Evolutionary conservation across 225 moss, liverwort and hornwort species (phyloP).

Genomic region (Polytrichum commune): DNA sequence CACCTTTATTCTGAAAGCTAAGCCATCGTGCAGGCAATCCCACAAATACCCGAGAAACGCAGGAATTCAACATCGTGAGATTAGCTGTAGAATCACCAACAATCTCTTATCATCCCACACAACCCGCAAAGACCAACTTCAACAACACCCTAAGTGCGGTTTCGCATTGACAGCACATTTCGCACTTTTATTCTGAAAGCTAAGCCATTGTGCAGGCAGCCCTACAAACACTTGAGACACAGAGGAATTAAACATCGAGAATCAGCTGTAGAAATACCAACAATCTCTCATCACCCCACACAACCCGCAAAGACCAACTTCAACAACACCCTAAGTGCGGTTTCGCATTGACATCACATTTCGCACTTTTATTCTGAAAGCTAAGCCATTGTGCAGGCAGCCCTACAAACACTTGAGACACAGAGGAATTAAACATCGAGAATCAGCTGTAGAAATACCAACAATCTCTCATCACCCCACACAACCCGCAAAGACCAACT

Average conservation of each 20-base stretch:
- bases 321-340: neutral
- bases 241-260: neutral
- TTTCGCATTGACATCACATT: constrained; percentile 12
- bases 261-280: neutral
- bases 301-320: neutral
- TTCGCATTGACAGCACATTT: constrained; percentile 16
- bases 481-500: neutral
- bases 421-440: neutral
- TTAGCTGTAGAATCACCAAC: neutral
- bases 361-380: constrained; percentile 59
- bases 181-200: constrained; percentile 58
- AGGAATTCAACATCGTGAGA: neutral
- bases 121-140: neutral
- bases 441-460: neutral
- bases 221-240: too few relatives aligned
- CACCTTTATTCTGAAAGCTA: constrained; percentile 59
- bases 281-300: neutral
- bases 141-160: neutral
- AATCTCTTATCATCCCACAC: neutral
- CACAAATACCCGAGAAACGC: too few relatives aligned
- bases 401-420: too few relatives aligned
- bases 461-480: neutral
- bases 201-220: constrained; percentile 36
- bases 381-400: constrained; percentile 41
- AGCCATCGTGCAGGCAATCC: constrained; percentile 31